Conservation (phyloP, 2,329 filamentous ascomycete genomes). For the Aspergillus eucalypticola region DNA sequence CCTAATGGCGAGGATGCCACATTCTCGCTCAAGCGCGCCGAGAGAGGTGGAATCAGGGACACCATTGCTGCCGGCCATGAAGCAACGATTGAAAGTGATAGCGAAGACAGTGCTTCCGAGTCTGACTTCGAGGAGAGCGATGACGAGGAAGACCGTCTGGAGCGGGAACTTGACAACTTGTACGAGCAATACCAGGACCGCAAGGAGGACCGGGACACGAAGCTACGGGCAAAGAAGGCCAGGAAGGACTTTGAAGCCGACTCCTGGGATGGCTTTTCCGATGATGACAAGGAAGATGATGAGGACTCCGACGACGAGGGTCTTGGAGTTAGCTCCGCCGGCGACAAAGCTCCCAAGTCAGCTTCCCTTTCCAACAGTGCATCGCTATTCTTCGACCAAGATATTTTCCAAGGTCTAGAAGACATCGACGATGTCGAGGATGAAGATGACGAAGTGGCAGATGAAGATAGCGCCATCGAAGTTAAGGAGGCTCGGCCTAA, state of each 20-base stretch:
- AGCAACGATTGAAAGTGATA: constrained; percentile 60
- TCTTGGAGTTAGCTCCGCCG: constrained; percentile 23
- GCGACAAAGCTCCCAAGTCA: constrained; percentile 32
- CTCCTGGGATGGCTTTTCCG: constrained; percentile 88
- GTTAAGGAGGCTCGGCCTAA: constrained; percentile 29
- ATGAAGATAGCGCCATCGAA: constrained; percentile 51
- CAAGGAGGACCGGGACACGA: constrained; percentile 77
- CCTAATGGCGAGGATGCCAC: constrained; percentile 78
- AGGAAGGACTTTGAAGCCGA: constrained; percentile 78
- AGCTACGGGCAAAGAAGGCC: constrained; percentile 86
- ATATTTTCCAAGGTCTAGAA: constrained; percentile 84
- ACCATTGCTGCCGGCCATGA: constrained; percentile 78
- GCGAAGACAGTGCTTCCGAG: constrained; percentile 60
- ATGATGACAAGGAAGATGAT: constrained; percentile 55
- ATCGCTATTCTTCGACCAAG: constrained; percentile 87
- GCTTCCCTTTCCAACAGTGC: constrained; percentile 78
- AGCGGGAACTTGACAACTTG: constrained; percentile 81
- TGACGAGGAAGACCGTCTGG: constrained; percentile 77
- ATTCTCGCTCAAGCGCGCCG: constrained; percentile 80
- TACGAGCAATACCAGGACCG: constrained; percentile 83
- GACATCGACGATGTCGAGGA: constrained; percentile 62
- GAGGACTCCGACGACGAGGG: constrained; percentile 62
- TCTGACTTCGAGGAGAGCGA: constrained; percentile 66
- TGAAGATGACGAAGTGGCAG: constrained; percentile 58
- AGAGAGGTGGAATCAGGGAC: constrained; percentile 70